Evolutionary conservation across 306 rosid species (phyloP), one percentile per base, ranked within the genome.

Genomic region (Quercus berberidifolia): DNA sequence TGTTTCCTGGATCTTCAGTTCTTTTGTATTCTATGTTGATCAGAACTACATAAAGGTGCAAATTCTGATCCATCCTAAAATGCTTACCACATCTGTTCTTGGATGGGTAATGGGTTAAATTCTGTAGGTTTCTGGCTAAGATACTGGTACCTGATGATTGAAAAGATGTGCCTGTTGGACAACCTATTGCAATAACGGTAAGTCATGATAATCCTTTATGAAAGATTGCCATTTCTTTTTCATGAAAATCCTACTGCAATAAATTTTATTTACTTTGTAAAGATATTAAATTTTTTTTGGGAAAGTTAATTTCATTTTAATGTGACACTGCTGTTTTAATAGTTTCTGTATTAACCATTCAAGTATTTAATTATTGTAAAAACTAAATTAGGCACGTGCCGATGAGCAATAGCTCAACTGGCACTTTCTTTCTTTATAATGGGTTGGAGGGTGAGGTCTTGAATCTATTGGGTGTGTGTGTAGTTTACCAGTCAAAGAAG

Each of bases 131-230:
- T 86, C 84, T 95, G 82, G 99, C 99, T 43, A 95, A 95, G 87
- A 92, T 95, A 82, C 86, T 95, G 88, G 96, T 85, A 71, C 97
- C 97, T 1, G 99, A 93, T 25, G 98, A 97, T 77, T 92, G 97
- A 79, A 94, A 94, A 84, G 97, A 90, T 38, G 91, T 94, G 76
- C 96, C 90, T 64, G 98, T 94, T 79, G 97, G 97, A 69, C 97
- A 87, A 78, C 94, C 98, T 54, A 94, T 94, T 82, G 97, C 97
- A 81, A 81, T 94, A 76, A 92, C 90, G 86, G 99, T 92, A 88
- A 49, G 81, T 76, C 71, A 30, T 73, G 70, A 76, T 80, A 49
- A 73, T 56, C 57, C 75, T 85, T 83, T 74, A 55, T 20, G 57
- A 55, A 18, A 35, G 33, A 20, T 55, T 80, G 17, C 19, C 17